Evolutionary conservation across 1,284 basidiomycete genomes (phyloP).

Genomic region (Apiotrichum sp.): DNA sequence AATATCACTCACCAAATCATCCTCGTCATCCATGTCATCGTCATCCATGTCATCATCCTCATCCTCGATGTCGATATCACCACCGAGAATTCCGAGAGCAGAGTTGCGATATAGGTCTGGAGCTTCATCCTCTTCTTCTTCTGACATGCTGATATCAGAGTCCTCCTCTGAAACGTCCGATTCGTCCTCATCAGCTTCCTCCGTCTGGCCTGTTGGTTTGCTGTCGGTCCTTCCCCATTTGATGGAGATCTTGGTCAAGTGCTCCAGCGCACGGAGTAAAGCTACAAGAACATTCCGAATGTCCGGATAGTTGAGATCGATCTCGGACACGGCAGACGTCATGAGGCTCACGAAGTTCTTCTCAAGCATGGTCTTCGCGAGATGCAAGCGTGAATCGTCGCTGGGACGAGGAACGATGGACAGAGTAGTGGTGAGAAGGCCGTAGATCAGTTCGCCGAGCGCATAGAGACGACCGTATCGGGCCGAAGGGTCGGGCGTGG

Average conservation of each 20-base stretch:
- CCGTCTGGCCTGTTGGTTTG: slow-evolving; percentile 53
- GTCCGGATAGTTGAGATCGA: slow-evolving; percentile 93
- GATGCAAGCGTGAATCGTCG: slow-evolving; percentile 49
- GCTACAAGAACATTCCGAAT: slow-evolving; percentile 77
- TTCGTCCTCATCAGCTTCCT: slow-evolving; percentile 44
- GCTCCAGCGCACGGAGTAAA: slow-evolving; percentile 82
- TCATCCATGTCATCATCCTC: slow-evolving; percentile 72
- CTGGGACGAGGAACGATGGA: slow-evolving; percentile 51
- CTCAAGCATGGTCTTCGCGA: slow-evolving; percentile 97
- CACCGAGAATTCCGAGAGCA: slow-evolving; percentile 85
- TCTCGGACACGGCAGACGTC: slow-evolving; percentile 81
- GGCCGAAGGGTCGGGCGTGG: slow-evolving; percentile 61
- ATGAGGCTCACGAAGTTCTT: slow-evolving; percentile 90
- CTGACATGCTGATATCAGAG: slow-evolving; percentile 59
- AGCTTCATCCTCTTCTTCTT: slow-evolving; percentile 58
- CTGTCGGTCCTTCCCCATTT: slow-evolving; percentile 86
- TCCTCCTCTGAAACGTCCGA: slow-evolving; percentile 48
- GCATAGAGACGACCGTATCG: slow-evolving; percentile 87
- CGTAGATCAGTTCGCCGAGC: slow-evolving; percentile 79
- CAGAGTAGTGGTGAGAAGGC: slow-evolving; percentile 70
- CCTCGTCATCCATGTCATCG: slow-evolving; percentile 77
- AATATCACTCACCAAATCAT: slow-evolving; percentile 41
- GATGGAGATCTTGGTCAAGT: slow-evolving; percentile 88
- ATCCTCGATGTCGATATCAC: slow-evolving; percentile 50
- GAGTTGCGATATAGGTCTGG: slow-evolving; percentile 93